phyloP scores from a whole-genome alignment of 257 asterid species.

The Fraxinus cuspidata region DNA sequence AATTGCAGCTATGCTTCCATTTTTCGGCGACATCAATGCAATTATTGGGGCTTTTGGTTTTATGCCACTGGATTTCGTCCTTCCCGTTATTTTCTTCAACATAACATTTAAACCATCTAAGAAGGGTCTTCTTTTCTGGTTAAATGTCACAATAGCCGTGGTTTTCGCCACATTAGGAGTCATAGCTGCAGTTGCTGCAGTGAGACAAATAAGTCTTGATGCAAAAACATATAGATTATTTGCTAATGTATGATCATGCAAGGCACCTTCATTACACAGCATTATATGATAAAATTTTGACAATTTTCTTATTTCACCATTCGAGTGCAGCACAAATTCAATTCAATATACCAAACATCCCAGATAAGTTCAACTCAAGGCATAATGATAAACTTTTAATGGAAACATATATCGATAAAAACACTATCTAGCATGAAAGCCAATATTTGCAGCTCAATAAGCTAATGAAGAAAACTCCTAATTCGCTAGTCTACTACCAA shows the following conservation, averaged over 20 bases:
- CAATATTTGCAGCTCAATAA: background rate
- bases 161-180: constrained; percentile 59
- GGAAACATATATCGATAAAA: background rate
- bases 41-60: constrained; percentile 87
- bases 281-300: background rate
- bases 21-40: constrained; percentile 81
- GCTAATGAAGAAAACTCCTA: background rate
- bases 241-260: constrained; percentile 52
- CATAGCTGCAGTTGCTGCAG: constrained; percentile 82
- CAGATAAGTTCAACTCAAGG: background rate
- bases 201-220: constrained; percentile 81
- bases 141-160: constrained; percentile 57
- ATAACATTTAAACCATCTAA: constrained; percentile 74
- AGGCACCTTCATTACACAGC: background rate
- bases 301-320: background rate
- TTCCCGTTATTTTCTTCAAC: constrained; percentile 80
- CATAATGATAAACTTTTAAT: no score
- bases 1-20: constrained; percentile 88
- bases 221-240: constrained; percentile 66
- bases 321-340: background rate
- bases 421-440: background rate
- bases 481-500: background rate
- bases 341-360: background rate
- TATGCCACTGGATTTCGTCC: constrained; percentile 89
- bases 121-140: constrained; percentile 52